These are phyloP conservation scores for Fusarium sp. DNA, from an alignment of 2,329 filamentous ascomycete species.

Conservation along the genomic window DNA sequence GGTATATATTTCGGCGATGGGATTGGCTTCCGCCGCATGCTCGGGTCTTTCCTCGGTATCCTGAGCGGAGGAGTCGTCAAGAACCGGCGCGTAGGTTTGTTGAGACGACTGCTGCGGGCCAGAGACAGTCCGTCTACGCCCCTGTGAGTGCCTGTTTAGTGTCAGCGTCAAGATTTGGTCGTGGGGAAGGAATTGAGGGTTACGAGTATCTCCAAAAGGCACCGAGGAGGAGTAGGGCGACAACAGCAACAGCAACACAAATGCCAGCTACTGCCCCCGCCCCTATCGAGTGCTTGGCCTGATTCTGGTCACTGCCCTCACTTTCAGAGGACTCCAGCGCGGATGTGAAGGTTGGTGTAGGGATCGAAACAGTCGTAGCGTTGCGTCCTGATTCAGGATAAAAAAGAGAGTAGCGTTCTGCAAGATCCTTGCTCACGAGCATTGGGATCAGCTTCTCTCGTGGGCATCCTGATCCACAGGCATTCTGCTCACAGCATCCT, in stretches of 20 bases:
- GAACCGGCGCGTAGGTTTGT: not conserved
- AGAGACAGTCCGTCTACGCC: not conserved
- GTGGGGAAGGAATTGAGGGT: not conserved
- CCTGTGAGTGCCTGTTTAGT: not conserved
- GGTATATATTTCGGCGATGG: too few relatives aligned
- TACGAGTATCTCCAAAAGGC: not conserved
- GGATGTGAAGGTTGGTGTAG: not conserved
- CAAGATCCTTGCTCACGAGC: not conserved
- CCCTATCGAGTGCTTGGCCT: not conserved
- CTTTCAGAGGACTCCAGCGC: not conserved
- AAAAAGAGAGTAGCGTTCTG: not conserved
- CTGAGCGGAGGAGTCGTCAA: not conserved
- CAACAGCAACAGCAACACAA: not conserved
- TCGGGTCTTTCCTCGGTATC: not conserved
- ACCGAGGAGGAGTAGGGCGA: not conserved
- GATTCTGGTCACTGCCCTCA: not conserved
- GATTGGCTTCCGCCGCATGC: not conserved
- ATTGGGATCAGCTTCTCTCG: not conserved
- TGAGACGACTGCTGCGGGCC: not conserved
- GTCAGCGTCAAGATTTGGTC: not conserved
- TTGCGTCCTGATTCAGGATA: not conserved
- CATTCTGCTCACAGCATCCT: not conserved
- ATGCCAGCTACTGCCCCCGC: not conserved
- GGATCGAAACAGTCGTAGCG: not conserved
- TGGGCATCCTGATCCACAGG: not conserved